phyloP scores from a whole-genome alignment of 495 filamentous ascomycete genomes.

The Halenospora varia region DNA sequence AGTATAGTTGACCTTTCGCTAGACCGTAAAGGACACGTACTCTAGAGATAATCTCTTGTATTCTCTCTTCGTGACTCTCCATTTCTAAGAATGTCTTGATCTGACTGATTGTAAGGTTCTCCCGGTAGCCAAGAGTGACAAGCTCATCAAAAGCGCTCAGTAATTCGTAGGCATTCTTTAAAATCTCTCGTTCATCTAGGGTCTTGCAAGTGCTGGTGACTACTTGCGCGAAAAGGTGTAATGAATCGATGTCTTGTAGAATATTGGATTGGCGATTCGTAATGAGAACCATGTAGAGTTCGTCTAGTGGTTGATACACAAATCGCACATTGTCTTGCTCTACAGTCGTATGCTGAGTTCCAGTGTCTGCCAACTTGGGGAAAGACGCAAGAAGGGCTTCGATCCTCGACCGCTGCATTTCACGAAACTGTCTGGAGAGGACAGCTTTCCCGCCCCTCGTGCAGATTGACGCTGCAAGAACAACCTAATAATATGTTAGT shows the following conservation, averaged over 20 bases:
- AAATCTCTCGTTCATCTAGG: constrained; percentile 90
- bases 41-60: constrained; percentile 94
- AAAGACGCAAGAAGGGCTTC: constrained; percentile 95
- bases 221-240: constrained; percentile 96
- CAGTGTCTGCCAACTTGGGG: constrained; percentile 91
- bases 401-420: constrained; percentile 92
- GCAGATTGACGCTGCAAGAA: constrained; percentile 98
- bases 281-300: constrained; percentile 98
- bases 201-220: constrained; percentile 94
- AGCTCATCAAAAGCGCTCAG: constrained; percentile 95
- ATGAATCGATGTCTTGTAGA: constrained; percentile 95
- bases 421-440: constrained; percentile 91
- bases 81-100: constrained; percentile 99
- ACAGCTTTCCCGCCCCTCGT: constrained; percentile 97
- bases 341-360: constrained; percentile 94
- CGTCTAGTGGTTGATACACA: constrained; percentile 97
- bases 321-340: constrained; percentile 99
- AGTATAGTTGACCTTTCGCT: constrained; percentile 27
- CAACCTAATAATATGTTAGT: constrained; percentile 58
- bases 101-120: constrained; percentile 90
- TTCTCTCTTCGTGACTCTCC: constrained; percentile 98
- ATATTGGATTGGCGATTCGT: constrained; percentile 99
- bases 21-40: constrained; percentile 40
- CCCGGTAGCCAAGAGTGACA: constrained; percentile 89
- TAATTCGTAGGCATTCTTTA: constrained; percentile 90